Percentiles rank a stretch among this genome's conserved stretches.
Conservation (phyloP, 257 asterid genomes). For the Craterostigma plantagineum region DNA sequence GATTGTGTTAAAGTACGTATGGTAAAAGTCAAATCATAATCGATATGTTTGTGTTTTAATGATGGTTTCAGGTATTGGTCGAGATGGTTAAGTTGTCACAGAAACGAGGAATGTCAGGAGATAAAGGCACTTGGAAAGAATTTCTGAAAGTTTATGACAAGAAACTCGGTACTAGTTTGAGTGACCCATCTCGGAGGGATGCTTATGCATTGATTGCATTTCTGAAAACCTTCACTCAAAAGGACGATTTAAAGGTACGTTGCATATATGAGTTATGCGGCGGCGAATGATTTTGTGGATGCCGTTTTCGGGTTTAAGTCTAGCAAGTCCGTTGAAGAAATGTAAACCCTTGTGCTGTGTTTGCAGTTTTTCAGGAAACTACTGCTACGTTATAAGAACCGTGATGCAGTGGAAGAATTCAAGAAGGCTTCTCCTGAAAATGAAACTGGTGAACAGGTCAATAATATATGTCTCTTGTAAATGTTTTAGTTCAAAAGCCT, state of each 20-base stretch:
- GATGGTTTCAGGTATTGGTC: conserved; percentile 21
- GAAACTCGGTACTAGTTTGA: conserved; percentile 59
- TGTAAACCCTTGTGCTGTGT: conserved; percentile 1
- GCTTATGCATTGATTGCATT: conserved; percentile 32
- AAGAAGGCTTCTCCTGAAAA: conserved; percentile 32
- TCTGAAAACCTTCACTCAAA: conserved; percentile 36
- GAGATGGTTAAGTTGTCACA: conserved; percentile 44
- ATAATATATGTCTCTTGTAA: conserved; percentile 2
- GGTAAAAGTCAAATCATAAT: too few species aligned
- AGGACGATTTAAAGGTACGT: conserved; percentile 47
- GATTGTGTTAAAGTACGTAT: too few species aligned
- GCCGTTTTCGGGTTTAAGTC: too few species aligned
- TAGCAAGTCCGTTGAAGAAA: neutral
- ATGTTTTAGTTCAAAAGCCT: neutral
- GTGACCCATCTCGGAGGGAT: conserved; percentile 80
- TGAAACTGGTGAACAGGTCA: conserved; percentile 75
- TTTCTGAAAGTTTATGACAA: conserved; percentile 46
- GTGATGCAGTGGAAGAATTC: conserved; percentile 26
- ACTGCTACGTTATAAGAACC: conserved; percentile 38
- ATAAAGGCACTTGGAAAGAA: conserved; percentile 45
- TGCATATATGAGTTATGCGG: too few species aligned
- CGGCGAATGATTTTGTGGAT: too few species aligned
- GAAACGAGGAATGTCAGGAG: conserved; percentile 27
- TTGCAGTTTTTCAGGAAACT: conserved; percentile 55
- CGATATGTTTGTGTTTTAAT: too few species aligned